Conservation (phyloP, 257 asterid species). For the Hygrophila difformis region DNA sequence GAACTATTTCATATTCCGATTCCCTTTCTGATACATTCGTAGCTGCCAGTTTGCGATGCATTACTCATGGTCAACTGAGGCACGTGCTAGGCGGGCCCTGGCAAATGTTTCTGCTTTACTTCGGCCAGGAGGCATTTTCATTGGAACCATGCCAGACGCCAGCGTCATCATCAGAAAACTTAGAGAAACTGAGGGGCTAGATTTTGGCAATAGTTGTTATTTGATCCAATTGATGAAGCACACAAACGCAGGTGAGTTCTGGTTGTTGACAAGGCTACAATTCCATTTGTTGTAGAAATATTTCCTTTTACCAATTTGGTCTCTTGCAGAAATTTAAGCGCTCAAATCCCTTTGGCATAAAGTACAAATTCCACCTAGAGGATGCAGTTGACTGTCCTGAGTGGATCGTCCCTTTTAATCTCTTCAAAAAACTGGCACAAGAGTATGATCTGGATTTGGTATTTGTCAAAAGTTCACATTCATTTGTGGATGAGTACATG, state of each 20-base stretch:
- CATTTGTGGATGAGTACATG: slow-evolving; percentile 80
- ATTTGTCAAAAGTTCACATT: slow-evolving; percentile 68
- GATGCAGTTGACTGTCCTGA: slow-evolving; percentile 99
- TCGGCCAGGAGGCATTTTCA: slow-evolving; percentile 93
- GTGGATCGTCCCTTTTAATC: slow-evolving; percentile 88
- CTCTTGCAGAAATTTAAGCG: slow-evolving; percentile 69
- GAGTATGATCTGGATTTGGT: slow-evolving; percentile 91
- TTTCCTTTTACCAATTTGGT: slow-evolving; percentile 10
- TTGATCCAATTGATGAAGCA: slow-evolving; percentile 82
- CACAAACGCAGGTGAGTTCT: slow-evolving; percentile 49
- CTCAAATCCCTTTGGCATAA: slow-evolving; percentile 86
- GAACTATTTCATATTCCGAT: too few species aligned
- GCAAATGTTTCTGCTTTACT: slow-evolving; percentile 93
- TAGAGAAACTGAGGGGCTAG: slow-evolving; percentile 89
- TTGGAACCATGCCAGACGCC: slow-evolving; percentile 99
- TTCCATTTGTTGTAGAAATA: slow-evolving; percentile 4
- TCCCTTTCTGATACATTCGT: too few species aligned
- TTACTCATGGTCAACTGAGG: slow-evolving; percentile 99
- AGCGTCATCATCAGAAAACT: slow-evolving; percentile 81
- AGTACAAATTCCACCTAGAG: slow-evolving; percentile 93
- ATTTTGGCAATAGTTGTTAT: slow-evolving; percentile 82
- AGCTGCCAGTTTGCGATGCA: slow-evolving; percentile 99
- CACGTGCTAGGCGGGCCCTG: slow-evolving; percentile 90
- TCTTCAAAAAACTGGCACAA: slow-evolving; percentile 85
- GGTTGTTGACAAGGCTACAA: not conserved